Percentiles rank a stretch among this genome's conserved stretches.
Evolutionary conservation across 768 basidiomycete species (phyloP).

Genomic region (Boletus vermiculosoides): DNA sequence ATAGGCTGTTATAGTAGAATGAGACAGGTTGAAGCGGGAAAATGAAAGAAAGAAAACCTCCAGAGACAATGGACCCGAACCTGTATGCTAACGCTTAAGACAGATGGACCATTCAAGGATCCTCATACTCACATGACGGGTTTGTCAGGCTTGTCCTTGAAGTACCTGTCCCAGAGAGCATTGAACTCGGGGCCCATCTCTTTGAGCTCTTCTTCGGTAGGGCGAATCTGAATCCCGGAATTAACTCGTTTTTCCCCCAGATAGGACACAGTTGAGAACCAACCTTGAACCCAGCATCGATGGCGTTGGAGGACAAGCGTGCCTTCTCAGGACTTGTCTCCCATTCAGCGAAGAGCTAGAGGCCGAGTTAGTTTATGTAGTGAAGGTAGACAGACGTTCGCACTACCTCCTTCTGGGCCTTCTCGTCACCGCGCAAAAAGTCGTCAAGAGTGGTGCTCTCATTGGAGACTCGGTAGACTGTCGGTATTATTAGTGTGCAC

Average conservation of each 20-base stretch:
- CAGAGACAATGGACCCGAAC: conserved; percentile 68
- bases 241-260: neutral
- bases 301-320: conserved; percentile 64
- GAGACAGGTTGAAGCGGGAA: neutral
- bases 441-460: conserved; percentile 63
- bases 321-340: conserved; percentile 67
- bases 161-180: conserved; percentile 64
- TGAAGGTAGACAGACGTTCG: neutral
- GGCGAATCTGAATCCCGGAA: conserved; percentile 50
- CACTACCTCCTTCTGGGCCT: conserved; percentile 51
- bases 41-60: conserved; percentile 34
- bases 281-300: conserved; percentile 76
- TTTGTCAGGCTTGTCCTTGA: conserved; percentile 80
- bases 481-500: neutral
- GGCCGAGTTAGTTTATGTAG: neutral
- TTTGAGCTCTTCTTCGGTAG: conserved; percentile 65
- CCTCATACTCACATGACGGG: conserved; percentile 55
- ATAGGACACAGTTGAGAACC: conserved; percentile 1
- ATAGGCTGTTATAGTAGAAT: conserved; percentile 42
- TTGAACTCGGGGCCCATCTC: conserved; percentile 81
- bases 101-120: neutral
- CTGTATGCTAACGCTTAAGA: conserved; percentile 20
- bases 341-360: conserved; percentile 59
- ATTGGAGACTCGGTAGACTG: conserved; percentile 67
- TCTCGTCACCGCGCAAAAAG: conserved; percentile 67